These are phyloP conservation scores for Globisporangium sylvaticum DNA, from an alignment of 352 stramenopile genomes.

Conservation along the genomic window DNA sequence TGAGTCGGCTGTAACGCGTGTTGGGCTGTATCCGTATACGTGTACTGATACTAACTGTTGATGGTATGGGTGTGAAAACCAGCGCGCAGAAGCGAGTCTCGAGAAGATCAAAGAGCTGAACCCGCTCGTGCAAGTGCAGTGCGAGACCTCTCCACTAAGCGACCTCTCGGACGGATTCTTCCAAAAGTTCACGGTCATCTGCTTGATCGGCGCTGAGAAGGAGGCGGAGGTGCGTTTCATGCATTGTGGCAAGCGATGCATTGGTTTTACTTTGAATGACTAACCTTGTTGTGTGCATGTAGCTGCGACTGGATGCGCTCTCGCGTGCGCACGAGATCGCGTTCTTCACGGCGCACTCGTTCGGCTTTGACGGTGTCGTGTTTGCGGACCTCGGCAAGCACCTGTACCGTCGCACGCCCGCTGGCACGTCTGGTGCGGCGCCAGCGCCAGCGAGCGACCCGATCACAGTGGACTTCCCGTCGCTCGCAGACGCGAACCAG, in stretches of 20 bases:
- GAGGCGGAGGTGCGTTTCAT: slow-evolving; percentile 28
- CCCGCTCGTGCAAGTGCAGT: slow-evolving; percentile 86
- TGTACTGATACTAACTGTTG: slow-evolving; percentile 2
- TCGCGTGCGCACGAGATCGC: slow-evolving; percentile 51
- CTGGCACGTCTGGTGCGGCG: slow-evolving; percentile 1
- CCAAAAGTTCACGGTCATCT: slow-evolving; percentile 86
- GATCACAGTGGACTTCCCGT: slow-evolving; percentile 48
- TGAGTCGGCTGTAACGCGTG: slow-evolving; percentile 20
- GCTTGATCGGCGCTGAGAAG: slow-evolving; percentile 45
- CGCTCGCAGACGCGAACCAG: slow-evolving; percentile 40
- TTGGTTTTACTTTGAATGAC: background rate
- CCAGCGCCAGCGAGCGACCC: slow-evolving; percentile 29
- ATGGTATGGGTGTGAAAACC: slow-evolving; percentile 8
- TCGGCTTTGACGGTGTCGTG: slow-evolving; percentile 75
- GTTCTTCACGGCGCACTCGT: slow-evolving; percentile 74
- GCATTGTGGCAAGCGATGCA: background rate
- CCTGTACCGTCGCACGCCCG: slow-evolving; percentile 49
- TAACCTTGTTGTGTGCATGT: background rate
- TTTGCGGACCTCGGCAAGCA: slow-evolving; percentile 77
- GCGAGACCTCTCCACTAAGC: slow-evolving; percentile 58
- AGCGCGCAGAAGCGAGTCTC: slow-evolving; percentile 78
- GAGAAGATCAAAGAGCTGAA: slow-evolving; percentile 92
- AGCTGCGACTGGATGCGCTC: slow-evolving; percentile 56
- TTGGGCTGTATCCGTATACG: background rate
- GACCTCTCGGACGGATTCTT: slow-evolving; percentile 72